These are phyloP conservation scores for Salvia splendens DNA, from an alignment of 257 asterid species.

Conservation along the genomic window DNA sequence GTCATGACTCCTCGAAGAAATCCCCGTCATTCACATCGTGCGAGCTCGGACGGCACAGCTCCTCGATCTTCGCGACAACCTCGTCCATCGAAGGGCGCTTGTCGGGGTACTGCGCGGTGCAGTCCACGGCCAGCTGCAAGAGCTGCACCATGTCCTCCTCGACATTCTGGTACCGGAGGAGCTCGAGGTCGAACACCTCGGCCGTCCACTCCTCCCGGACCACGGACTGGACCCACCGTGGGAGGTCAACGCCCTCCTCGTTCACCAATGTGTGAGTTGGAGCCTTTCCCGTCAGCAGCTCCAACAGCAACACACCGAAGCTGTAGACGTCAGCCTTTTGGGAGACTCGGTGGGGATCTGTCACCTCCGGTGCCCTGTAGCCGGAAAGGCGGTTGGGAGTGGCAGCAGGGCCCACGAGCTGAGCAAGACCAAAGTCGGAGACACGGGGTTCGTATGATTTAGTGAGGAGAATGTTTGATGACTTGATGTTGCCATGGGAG, in stretches of 20 bases:
- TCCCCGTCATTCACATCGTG: conserved; percentile 6
- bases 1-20: not conserved
- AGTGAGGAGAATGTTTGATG: conserved; percentile 65
- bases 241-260: conserved; percentile 69
- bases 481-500: conserved; percentile 66
- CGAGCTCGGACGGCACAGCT: conserved; percentile 48
- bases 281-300: conserved; percentile 57
- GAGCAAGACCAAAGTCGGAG: conserved; percentile 63
- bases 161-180: conserved; percentile 56
- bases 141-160: conserved; percentile 75
- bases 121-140: conserved; percentile 61
- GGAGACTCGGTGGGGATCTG: conserved; percentile 52
- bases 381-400: conserved; percentile 60
- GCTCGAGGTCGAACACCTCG: conserved; percentile 61
- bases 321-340: conserved; percentile 65
- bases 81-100: conserved; percentile 55
- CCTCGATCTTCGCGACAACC: conserved; percentile 46
- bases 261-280: conserved; percentile 54
- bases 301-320: conserved; percentile 58
- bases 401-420: conserved; percentile 46
- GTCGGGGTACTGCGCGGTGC: conserved; percentile 60
- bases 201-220: conserved; percentile 67
- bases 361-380: conserved; percentile 64
- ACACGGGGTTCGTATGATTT: conserved; percentile 53
- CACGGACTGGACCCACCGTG: conserved; percentile 69